Conservation (phyloP, 306 rosid species). For the Fagus crenata region DNA sequence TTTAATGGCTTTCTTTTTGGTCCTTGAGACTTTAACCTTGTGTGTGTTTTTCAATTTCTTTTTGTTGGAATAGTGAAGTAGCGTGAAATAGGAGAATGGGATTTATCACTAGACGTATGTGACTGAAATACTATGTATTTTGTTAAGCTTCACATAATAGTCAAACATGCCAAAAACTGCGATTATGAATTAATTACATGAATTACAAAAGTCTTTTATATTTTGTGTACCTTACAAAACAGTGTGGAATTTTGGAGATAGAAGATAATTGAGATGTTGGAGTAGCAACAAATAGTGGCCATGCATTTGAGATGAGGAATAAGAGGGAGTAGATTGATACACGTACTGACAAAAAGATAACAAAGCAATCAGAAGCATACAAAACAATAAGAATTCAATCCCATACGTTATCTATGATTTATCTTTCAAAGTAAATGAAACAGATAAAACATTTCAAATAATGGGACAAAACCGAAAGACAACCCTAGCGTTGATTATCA, state of each 20-base stretch:
- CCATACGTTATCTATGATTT: conserved; percentile 28
- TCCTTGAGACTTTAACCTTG: no score
- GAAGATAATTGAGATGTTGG: background rate
- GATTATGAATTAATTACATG: background rate
- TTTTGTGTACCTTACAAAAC: no score
- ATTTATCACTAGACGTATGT: no score
- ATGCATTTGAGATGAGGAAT: conserved; percentile 45
- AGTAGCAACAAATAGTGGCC: conserved; percentile 23
- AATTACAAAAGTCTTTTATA: background rate
- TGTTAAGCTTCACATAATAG: no score
- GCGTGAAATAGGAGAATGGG: no score
- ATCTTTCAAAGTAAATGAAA: conserved; percentile 8
- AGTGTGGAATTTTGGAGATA: background rate
- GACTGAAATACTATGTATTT: no score
- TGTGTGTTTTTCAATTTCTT: no score
- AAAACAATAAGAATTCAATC: conserved; percentile 20
- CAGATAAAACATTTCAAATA: conserved; percentile 6
- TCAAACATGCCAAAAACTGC: no score
- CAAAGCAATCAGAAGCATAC: conserved; percentile 20
- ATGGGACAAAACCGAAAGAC: conserved; percentile 10
- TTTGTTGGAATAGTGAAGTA: no score
- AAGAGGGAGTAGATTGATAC: conserved; percentile 31
- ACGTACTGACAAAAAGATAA: conserved; percentile 31
- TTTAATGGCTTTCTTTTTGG: no score
- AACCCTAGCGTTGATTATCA: conserved; percentile 7